These are phyloP conservation scores for Rhodocollybia butyracea DNA, from an alignment of 768 basidiomycete genomes.

Conservation along the genomic window DNA sequence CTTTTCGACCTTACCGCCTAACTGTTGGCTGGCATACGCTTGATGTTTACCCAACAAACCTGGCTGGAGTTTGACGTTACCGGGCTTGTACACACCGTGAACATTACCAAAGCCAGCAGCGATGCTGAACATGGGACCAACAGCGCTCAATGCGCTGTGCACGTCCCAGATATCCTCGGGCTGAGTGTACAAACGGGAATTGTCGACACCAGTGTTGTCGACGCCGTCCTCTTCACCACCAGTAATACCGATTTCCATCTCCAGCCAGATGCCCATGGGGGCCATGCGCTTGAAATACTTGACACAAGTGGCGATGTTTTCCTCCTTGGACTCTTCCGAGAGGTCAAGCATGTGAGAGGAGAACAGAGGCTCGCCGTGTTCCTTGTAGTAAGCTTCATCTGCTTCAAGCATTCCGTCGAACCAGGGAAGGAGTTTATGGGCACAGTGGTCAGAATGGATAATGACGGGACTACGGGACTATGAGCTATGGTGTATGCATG, in stretches of 20 bases:
- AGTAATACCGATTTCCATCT: conserved; percentile 99
- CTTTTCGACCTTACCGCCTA: conserved; percentile 59
- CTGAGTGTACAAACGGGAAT: conserved; percentile 92
- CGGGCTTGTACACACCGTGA: conserved; percentile 99
- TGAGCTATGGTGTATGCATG: conserved; percentile 2
- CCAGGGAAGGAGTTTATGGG: conserved; percentile 96
- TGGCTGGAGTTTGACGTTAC: conserved; percentile 92
- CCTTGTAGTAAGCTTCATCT: conserved; percentile 89
- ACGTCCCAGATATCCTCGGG: conserved; percentile 95
- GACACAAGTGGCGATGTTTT: conserved; percentile 92
- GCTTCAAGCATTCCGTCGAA: conserved; percentile 99
- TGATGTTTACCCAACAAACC: conserved; percentile 94
- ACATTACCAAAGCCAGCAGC: conserved; percentile 99
- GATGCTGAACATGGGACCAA: conserved; percentile 94
- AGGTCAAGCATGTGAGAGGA: conserved; percentile 99
- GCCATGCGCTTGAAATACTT: conserved; percentile 97
- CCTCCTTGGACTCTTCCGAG: conserved; percentile 86
- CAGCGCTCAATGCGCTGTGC: conserved; percentile 73
- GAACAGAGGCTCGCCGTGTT: conserved; percentile 84
- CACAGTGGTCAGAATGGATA: conserved; percentile 98
- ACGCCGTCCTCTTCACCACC: conserved; percentile 99
- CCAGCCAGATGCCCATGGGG: conserved; percentile 89
- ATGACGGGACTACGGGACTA: conserved; percentile 73
- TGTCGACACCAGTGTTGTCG: conserved; percentile 95
- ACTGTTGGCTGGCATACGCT: conserved; percentile 62